Base-by-base conservation (phyloP, 441 rosid species). In the Populus tomentosa region DNA sequence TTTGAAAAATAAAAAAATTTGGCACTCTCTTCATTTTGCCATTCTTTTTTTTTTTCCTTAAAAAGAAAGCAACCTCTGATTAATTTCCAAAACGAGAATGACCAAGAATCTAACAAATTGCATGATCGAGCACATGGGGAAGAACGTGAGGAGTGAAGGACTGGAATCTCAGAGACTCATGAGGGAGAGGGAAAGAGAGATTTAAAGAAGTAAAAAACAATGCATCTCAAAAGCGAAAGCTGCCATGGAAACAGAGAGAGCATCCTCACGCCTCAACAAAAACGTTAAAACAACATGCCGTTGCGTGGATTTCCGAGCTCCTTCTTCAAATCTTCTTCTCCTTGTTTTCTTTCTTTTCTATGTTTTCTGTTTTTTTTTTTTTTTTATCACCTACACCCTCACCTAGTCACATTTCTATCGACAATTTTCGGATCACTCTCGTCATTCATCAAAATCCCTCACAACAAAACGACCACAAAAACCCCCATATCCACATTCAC, bases 211-310 rank as follows among this genome's bases (percentile, higher is more conserved):
- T 28, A 64, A 56, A 59, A 46, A 81, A 82, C 76, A 82, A 75
- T 32, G 84, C 85, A 61, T 81, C 71, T 85, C 83, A 78, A 88
- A 86, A 88, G 84, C 71, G 75, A 88, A 88, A 82, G 90, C 88
- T 86, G 88, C 85, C 85, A 84, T 80, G 78, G 81, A 84, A 83
- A 79, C 87, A 78, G 84, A 79, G 79, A 78, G 79, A 79, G 76
- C 86, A 80, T 79, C 53, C 76, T 79, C 87, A 87, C 84, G 86
- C 88, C 81, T 71, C 83, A 59, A 75, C 77, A 20, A 20, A 20
- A 69, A 32, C 56, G 26, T 32, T 11, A 53, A 53, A 10, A 30
- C 33, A 26, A 35, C 32, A 46, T 75, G 53, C 18, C 18, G 16
- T 78, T 78, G 79, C 86, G 75, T 80, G 78, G 85, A 75, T 75